Evolutionary conservation across 805 yeast genomes (phyloP).

Genomic region (Cyberlindnera subsufficiens): DNA sequence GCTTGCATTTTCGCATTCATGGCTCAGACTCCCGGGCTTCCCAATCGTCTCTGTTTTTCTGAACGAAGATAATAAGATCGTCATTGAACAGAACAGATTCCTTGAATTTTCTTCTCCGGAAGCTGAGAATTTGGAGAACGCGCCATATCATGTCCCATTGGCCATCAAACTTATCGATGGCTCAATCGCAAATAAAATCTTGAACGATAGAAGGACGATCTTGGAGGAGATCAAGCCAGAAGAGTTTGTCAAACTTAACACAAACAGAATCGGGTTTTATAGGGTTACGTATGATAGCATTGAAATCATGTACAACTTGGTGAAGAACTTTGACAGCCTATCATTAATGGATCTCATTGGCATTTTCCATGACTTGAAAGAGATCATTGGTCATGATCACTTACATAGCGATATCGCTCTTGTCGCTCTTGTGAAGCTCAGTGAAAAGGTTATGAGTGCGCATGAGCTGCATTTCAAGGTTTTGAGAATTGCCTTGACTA

Average conservation of each 20-base stretch:
- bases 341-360: constrained; percentile 24
- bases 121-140: constrained; percentile 40
- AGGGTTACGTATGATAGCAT: constrained; percentile 39
- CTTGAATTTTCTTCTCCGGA: constrained; percentile 20
- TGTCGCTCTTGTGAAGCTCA: constrained; percentile 23
- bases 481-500: constrained; percentile 23
- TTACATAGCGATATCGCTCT: constrained; percentile 24
- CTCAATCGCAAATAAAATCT: constrained; percentile 31
- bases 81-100: constrained; percentile 35
- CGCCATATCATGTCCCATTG: constrained; percentile 60
- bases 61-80: constrained; percentile 24
- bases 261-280: constrained; percentile 41
- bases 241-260: constrained; percentile 36
- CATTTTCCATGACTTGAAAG: constrained; percentile 28
- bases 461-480: constrained; percentile 19
- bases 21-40: constrained; percentile 56
- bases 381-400: constrained; percentile 24
- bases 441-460: constrained; percentile 12
- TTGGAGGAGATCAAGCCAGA: constrained; percentile 18
- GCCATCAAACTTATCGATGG: constrained; percentile 33
- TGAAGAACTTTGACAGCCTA: constrained; percentile 16
- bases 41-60: constrained; percentile 42
- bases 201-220: constrained; percentile 35
- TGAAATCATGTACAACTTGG: constrained; percentile 23
- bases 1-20: constrained; percentile 48